phyloP scores from a whole-genome alignment of 352 stramenopile species.

The Phytophthora hybrid region DNA sequence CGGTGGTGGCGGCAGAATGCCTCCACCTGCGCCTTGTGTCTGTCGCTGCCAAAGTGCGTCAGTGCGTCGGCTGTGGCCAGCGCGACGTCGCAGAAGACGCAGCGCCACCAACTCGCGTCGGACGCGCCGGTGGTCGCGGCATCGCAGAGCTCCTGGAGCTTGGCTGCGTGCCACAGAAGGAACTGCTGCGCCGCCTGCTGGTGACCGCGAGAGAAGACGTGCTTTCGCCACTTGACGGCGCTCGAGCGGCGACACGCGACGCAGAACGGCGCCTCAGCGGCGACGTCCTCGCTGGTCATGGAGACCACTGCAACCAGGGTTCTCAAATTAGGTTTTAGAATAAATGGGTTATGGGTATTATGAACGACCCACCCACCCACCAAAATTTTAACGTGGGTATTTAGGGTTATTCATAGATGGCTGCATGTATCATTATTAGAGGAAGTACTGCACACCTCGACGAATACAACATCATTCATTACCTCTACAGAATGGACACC shows the following conservation, averaged over 20 bases:
- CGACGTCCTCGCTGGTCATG: conserved; percentile 32
- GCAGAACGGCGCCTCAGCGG: conserved; percentile 58
- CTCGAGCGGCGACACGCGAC: conserved; percentile 67
- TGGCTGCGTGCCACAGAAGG: conserved; percentile 37
- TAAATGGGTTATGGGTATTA: too few species aligned
- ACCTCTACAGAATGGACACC: too few species aligned
- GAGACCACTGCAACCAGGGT: neutral
- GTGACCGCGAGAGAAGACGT: conserved; percentile 72
- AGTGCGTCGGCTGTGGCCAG: conserved; percentile 31
- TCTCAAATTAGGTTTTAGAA: too few species aligned
- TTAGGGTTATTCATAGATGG: too few species aligned
- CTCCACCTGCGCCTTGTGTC: conserved; percentile 50
- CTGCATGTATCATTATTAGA: too few species aligned
- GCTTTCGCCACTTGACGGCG: conserved; percentile 69
- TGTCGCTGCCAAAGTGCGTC: conserved; percentile 50
- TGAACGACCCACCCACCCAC: too few species aligned
- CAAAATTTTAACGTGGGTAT: too few species aligned
- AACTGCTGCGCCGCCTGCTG: conserved; percentile 55
- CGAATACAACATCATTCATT: too few species aligned
- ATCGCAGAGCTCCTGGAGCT: conserved; percentile 46
- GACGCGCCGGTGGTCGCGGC: neutral
- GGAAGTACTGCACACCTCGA: too few species aligned
- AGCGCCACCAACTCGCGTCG: conserved; percentile 32
- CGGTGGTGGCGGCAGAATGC: conserved; percentile 63
- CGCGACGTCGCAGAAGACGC: conserved; percentile 52